Conservation (phyloP, 164 flowering plant species). For the Dillenia suffruticosa region DNA sequence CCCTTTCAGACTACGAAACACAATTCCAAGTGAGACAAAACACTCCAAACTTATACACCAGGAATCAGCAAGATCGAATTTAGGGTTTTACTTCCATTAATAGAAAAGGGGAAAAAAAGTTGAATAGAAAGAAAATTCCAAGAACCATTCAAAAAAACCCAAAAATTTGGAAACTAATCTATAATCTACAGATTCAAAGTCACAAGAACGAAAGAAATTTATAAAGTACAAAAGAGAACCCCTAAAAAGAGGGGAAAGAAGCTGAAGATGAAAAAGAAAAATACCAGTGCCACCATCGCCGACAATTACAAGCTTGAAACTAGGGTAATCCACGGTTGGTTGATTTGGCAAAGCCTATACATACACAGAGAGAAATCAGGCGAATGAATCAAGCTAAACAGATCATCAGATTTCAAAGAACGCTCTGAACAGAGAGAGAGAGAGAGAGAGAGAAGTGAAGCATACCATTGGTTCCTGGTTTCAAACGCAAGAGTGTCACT, state of each 20-base stretch:
- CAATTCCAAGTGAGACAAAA: not conserved
- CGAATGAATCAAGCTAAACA: not conserved
- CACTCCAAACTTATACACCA: too few relatives aligned
- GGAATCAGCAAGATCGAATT: too few relatives aligned
- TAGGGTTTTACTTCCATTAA: too few relatives aligned
- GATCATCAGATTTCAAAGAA: not conserved
- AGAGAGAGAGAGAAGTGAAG: not conserved
- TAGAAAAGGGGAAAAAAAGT: not conserved
- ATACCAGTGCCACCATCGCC: constrained; percentile 79
- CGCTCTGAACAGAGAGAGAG: not conserved
- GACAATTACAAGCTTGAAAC: constrained; percentile 77
- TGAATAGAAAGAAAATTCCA: not conserved
- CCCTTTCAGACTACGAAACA: too few relatives aligned
- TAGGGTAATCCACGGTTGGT: constrained; percentile 70
- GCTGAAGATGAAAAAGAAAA: not conserved
- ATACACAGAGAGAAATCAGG: not conserved
- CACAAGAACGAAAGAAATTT: not conserved
- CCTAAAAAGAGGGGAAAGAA: not conserved
- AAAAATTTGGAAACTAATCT: not conserved
- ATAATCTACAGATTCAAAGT: not conserved
- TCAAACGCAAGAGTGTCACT: too few relatives aligned
- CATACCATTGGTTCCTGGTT: too few relatives aligned
- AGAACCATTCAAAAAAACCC: not conserved
- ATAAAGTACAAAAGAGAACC: not conserved
- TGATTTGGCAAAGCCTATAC: constrained; percentile 66